Evolutionary conservation across 805 yeast genomes (phyloP), one percentile per base, ranked within the genome.

Genomic region (Starmerella tilneyi): DNA sequence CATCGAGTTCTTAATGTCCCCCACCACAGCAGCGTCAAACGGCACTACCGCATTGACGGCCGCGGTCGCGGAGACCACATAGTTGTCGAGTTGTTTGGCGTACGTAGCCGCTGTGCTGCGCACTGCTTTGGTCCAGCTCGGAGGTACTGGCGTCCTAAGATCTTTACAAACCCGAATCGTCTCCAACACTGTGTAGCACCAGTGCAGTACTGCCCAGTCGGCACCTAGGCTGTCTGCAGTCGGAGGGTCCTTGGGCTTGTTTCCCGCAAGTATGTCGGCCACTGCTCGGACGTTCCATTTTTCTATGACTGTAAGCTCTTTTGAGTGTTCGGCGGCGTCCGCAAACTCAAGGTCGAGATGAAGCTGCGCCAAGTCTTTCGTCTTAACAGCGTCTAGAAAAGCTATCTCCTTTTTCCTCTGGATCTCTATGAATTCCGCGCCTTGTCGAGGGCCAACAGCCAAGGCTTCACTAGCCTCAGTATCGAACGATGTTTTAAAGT

Each of bases 401-500:
- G 42, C 39, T 24, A 44, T 34, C 34, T 56, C 58, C 17, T 49
- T 47, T 16, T 32, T 31, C 13, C 43, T 29, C 22, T 51, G 48
- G 3, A 47, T 21, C 4, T 23, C 15, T 5, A 47, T 47, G 33
- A 48, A 54, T 29, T 33, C 47, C 1, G 19, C 15, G 4, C 40
- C 44, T 12, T 37, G 52, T 2, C n/a, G 21, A 3, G 56, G 56
- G 2, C 52, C 56, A 1, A 39, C 22, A 3, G 29, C 16, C 15
- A 33, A 9, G 21, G 16, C 37, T 36, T 41, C 13, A 24, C 20
- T 20, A 16, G 30, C 41, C 2, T 36, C 39, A 21, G 23, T 36
- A 12, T 39, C 45, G 26, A 46, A 49, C 26, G 38, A 12, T 8
- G 75, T 70, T 5, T 60, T 63, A 44, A 65, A 60, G 55, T 83